Percentiles rank a stretch among this genome's conserved stretches.
These are phyloP conservation scores for Zanthoxylum bungeanum DNA, from an alignment of 345 rosid genomes.

Conservation along the genomic window DNA sequence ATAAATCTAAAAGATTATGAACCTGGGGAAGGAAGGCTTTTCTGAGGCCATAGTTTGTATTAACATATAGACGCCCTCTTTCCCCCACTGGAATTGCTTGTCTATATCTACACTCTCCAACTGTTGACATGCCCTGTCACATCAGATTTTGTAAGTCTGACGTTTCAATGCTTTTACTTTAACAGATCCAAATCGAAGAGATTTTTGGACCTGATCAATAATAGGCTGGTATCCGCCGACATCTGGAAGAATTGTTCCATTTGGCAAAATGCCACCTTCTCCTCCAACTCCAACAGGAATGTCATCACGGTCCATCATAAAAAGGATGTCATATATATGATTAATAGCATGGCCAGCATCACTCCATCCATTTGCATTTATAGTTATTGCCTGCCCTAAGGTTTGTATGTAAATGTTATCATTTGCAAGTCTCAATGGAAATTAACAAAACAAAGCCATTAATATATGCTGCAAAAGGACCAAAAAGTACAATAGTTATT, in stretches of 20 bases:
- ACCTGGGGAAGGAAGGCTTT: constrained; percentile 30
- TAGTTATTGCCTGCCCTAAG: constrained; percentile 21
- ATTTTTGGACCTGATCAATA: constrained; percentile 27
- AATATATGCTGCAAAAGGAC: no score
- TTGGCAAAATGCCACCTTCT: constrained; percentile 22
- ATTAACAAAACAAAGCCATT: no score
- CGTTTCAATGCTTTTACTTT: no score
- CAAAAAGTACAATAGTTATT: no score
- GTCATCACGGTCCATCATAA: constrained; percentile 26
- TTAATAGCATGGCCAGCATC: constrained; percentile 25
- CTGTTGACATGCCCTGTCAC: constrained; percentile 23
- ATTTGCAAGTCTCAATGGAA: no score
- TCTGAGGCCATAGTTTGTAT: constrained; percentile 23
- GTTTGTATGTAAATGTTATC: not conserved
- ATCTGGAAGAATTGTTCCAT: constrained; percentile 20
- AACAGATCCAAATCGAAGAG: not conserved
- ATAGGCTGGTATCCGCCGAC: constrained; percentile 31
- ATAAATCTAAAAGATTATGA: not conserved
- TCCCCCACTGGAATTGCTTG: constrained; percentile 23
- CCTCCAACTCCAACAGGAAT: constrained; percentile 32
- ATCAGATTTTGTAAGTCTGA: not conserved
- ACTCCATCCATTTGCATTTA: constrained; percentile 26
- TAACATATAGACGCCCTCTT: not conserved
- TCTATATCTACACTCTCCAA: constrained; percentile 29
- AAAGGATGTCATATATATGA: constrained; percentile 24